phyloP scores from a whole-genome alignment of 2,329 filamentous ascomycete genomes.

The Fusarium sp. region DNA sequence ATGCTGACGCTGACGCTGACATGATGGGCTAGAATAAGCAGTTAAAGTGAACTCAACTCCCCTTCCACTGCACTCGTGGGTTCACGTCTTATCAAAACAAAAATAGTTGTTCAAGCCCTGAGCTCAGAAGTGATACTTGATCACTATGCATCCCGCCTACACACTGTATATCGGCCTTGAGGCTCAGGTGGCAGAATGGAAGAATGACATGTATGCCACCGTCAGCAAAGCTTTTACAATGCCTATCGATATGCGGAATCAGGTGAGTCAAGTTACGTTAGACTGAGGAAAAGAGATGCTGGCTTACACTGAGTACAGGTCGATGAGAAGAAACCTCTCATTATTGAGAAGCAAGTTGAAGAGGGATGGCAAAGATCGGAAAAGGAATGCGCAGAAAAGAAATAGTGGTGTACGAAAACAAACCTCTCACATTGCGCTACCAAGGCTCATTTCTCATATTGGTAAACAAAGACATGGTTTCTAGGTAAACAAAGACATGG shows the following conservation, averaged over 20 bases:
- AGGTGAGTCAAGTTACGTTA: neutral
- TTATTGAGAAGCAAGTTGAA: slow-evolving; percentile 13
- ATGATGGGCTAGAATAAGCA: neutral
- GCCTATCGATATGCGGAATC: neutral
- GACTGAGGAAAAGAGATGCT: rapidly evolving
- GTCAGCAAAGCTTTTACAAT: slow-evolving; percentile 7
- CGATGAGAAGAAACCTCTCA: slow-evolving; percentile 18
- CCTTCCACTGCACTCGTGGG: neutral
- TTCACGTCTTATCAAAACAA: neutral
- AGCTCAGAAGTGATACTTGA: neutral
- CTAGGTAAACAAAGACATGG: neutral
- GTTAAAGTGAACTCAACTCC: neutral
- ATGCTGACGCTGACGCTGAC: slow-evolving; percentile 14
- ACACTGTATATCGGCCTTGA: slow-evolving; percentile 27
- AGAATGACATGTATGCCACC: slow-evolving; percentile 1
- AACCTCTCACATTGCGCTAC: neutral
- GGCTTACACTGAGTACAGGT: slow-evolving; percentile 2
- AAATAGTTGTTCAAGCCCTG: neutral
- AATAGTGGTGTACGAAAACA: neutral
- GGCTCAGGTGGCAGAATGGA: slow-evolving; percentile 15
- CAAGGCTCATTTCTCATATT: neutral
- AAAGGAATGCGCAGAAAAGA: neutral
- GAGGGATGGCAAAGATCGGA: slow-evolving; percentile 7
- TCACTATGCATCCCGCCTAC: slow-evolving; percentile 32
- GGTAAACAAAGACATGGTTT: neutral